phyloP scores from a whole-genome alignment of 148 eudicot genomes.

The Amaranthus hypochondriacus region DNA sequence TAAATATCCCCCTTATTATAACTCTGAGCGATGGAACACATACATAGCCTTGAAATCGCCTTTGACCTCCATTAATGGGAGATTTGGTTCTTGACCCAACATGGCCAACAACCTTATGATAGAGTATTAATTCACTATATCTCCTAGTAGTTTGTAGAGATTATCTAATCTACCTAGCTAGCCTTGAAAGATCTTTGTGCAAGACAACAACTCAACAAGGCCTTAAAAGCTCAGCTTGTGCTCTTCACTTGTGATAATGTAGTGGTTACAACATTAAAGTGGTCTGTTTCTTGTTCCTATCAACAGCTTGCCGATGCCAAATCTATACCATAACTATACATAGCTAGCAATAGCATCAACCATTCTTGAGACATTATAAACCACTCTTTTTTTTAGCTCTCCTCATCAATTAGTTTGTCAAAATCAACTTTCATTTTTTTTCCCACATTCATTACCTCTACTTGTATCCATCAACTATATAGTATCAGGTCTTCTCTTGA shows the following conservation, averaged over 20 bases:
- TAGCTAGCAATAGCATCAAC: neutral
- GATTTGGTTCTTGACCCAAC: too few species aligned
- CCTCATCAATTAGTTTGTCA: conserved; percentile 3
- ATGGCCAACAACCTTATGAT: too few species aligned
- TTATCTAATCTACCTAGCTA: too few species aligned
- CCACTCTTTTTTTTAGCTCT: conserved; percentile 5
- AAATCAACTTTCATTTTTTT: neutral
- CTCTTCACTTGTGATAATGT: neutral
- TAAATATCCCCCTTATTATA: too few species aligned
- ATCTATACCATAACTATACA: neutral
- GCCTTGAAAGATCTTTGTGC: too few species aligned
- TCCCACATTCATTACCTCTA: neutral
- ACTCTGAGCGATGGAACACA: too few species aligned
- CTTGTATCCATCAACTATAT: too few species aligned
- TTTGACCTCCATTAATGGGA: too few species aligned
- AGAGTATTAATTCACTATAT: too few species aligned
- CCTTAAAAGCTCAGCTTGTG: neutral
- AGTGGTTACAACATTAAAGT: conserved; percentile 19
- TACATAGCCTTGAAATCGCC: too few species aligned
- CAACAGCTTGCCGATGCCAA: neutral
- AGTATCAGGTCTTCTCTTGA: too few species aligned
- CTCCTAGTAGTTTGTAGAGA: too few species aligned
- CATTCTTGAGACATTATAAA: neutral
- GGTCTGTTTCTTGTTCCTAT: conserved; percentile 23
- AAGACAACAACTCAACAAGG: neutral